Evolutionary conservation across 495 filamentous ascomycete genomes (phyloP).

Genomic region (Penicillium odoratum): DNA sequence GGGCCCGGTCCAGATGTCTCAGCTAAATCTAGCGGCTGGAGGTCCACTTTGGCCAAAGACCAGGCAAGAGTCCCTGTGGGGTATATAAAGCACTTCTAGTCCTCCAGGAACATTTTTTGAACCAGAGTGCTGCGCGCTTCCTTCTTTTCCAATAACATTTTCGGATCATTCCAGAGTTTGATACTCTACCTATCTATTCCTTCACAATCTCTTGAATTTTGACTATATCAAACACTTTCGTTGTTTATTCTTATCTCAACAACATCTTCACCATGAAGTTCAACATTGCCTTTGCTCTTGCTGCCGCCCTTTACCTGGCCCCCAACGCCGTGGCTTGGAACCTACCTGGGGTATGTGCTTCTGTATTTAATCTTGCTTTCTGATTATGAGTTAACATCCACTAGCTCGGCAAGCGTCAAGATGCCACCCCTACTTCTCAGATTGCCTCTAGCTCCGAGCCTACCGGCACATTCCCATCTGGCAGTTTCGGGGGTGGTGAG

Average conservation of each 20-base stretch:
- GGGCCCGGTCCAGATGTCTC: conserved; percentile 15
- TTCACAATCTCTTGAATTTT: conserved; percentile 3
- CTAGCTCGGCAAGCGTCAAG: conserved; percentile 9
- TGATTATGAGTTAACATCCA: not conserved
- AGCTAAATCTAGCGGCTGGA: conserved; percentile 8
- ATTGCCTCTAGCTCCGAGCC: conserved; percentile 4
- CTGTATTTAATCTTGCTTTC: not conserved
- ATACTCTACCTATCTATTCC: conserved; percentile 20
- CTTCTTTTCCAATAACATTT: conserved; percentile 21
- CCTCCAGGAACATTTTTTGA: conserved; percentile 9
- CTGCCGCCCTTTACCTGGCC: conserved; percentile 28
- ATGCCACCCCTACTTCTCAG: conserved; percentile 14
- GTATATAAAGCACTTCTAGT: conserved; percentile 20
- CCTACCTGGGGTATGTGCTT: conserved; percentile 13
- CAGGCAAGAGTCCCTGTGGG: not conserved
- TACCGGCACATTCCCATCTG: conserved; percentile 2
- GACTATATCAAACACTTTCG: conserved; percentile 2
- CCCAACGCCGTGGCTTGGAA: conserved; percentile 24
- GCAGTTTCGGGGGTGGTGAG: not conserved
- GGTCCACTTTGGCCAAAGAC: not conserved
- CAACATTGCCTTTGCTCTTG: conserved; percentile 29
- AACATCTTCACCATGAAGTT: conserved; percentile 34
- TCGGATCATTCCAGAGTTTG: conserved; percentile 19
- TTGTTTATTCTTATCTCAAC: conserved; percentile 8
- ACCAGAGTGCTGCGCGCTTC: conserved; percentile 32